Conservation (phyloP, 2,329 filamentous ascomycete species). For the Pseudogymnoascus sp. region DNA sequence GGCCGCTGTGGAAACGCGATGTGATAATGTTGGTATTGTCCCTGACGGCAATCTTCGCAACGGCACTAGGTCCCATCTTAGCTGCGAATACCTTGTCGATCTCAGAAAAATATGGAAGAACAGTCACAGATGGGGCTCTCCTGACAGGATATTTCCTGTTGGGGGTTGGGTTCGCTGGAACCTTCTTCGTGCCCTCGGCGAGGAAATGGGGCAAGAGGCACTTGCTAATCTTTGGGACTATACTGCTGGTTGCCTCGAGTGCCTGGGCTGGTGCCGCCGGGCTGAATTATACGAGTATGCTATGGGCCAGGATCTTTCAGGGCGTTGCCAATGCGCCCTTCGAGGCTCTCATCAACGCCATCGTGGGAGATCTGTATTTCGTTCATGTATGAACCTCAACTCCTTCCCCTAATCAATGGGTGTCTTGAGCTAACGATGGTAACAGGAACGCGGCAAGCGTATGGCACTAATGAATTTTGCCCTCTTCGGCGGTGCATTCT, state of each 20-base stretch:
- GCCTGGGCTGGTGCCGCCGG: slow-evolving; percentile 70
- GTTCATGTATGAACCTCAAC: slow-evolving; percentile 61
- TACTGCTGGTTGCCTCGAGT: slow-evolving; percentile 66
- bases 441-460: slow-evolving; percentile 65
- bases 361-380: slow-evolving; percentile 83
- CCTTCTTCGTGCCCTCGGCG: slow-evolving; percentile 80
- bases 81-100: slow-evolving; percentile 82
- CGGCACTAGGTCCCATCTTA: slow-evolving; percentile 76
- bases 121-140: slow-evolving; percentile 71
- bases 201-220: slow-evolving; percentile 92
- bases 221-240: slow-evolving; percentile 70
- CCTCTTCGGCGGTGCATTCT: slow-evolving; percentile 65
- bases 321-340: slow-evolving; percentile 83
- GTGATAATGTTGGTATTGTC: slow-evolving; percentile 73
- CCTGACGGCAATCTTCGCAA: slow-evolving; percentile 73
- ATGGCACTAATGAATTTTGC: slow-evolving; percentile 76
- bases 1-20: slow-evolving; percentile 83
- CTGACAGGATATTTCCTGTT: slow-evolving; percentile 84
- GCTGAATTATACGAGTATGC: slow-evolving; percentile 61
- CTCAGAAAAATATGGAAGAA: slow-evolving; percentile 55
- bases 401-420: not conserved
- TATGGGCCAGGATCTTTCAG: slow-evolving; percentile 77
- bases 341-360: slow-evolving; percentile 82
- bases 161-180: slow-evolving; percentile 72
- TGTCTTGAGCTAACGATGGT: slow-evolving; percentile 9